Evolutionary conservation across 352 stramenopile genomes (phyloP), one percentile per base, ranked within the genome.

Genomic region (Thalassiosira sp.): DNA sequence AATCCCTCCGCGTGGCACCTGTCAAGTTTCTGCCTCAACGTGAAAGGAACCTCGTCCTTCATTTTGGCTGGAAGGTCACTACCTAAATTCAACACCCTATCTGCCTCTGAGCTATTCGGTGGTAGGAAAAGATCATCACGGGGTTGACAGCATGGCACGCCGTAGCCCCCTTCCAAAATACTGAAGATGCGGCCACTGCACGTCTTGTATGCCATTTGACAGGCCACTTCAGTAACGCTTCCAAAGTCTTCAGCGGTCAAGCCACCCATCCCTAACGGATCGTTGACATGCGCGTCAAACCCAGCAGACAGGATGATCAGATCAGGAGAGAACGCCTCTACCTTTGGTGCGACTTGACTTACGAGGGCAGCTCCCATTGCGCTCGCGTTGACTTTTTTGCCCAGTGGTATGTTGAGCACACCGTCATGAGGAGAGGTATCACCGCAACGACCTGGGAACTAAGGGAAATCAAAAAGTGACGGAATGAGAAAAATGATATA

Each of bases 211-310:
- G 86, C 86, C 31, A 92, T 79, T 73, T 89, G 74, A 75, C 88
- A 94, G n/a, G 79, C 73, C 27, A 94, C 82, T 75, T 92, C 82
- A 31, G 89, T 93, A n/a, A 94, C 57, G 27, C 62, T 80, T 18
- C 83, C 79, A 79, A 91, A 93, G 58, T 94, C 87, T 57, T 82
- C 67, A 45, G 88, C 84, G 25, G 75, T 82, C 16, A 94, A 72
- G 42, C 85, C 85, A 53, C 89, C 89, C 71, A 94, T 81, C 42
- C 93, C 92, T 24, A 98, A 81, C 6, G 94, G 94, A 80, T 98
- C 95, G 71, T 97, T 95, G 46, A 92, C 82, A 70, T 97, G 95
- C 3, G 94, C 95, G 84, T 98, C 96, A 80, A 98, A 98, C 7
- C 96, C 96, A 33, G 95, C 95, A 18, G 92, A 97, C 51, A 98